A percentile compares a stretch with the other conserved stretches of the same genome.
Conservation (phyloP, 768 basidiomycete species). For the Tylopilus plumbeoviolaceoides region DNA sequence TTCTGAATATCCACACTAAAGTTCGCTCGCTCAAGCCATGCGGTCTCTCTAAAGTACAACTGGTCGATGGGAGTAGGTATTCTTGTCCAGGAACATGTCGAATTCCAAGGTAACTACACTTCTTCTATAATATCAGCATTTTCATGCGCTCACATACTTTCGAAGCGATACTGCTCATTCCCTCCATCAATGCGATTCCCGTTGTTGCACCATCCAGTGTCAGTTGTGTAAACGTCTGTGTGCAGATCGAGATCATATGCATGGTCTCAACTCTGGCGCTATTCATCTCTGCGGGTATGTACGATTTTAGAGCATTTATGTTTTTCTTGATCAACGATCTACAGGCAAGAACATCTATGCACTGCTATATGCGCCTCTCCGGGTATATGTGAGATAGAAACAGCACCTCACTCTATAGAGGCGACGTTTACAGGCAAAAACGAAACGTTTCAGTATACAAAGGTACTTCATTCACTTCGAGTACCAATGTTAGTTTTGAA, state of each 20-base stretch:
- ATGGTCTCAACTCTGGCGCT: neutral
- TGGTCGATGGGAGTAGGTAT: constrained; percentile 31
- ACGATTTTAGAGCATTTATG: neutral
- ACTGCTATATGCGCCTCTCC: constrained; percentile 35
- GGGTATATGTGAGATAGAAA: constrained; percentile 59
- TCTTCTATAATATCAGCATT: neutral
- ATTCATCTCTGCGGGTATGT: constrained; percentile 8
- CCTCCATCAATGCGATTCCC: constrained; percentile 47
- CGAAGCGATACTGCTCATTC: constrained; percentile 43
- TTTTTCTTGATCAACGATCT: neutral
- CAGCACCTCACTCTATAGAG: constrained; percentile 54
- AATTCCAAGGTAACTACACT: constrained; percentile 35
- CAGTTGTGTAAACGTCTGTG: constrained; percentile 56
- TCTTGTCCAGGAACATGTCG: constrained; percentile 42
- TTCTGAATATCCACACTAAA: neutral
- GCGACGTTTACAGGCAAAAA: constrained; percentile 58
- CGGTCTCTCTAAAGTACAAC: constrained; percentile 29
- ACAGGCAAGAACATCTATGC: constrained; percentile 54
- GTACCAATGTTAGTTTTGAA: neutral
- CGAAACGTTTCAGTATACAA: constrained; percentile 62
- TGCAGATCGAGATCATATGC: constrained; percentile 21
- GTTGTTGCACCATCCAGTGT: constrained; percentile 51
- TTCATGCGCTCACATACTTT: neutral
- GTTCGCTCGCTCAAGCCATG: constrained; percentile 35
- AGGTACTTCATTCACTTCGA: constrained; percentile 35